Conservation (phyloP, 164 flowering plant genomes). For the Dillenia turbinata region DNA sequence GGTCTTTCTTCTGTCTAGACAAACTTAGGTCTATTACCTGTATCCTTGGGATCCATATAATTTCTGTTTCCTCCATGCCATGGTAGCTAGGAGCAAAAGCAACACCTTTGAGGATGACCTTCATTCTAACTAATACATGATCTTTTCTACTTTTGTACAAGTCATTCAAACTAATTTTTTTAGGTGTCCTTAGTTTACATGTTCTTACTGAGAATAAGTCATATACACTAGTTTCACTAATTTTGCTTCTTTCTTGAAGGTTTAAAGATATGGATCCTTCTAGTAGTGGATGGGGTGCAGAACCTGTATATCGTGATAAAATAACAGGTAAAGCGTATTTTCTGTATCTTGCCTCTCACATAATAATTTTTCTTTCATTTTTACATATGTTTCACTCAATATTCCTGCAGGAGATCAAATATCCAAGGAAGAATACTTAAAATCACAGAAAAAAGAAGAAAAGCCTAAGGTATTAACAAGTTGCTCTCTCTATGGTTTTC, state of each 20-base stretch:
- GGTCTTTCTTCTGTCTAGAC: no score
- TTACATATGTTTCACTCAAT: not conserved
- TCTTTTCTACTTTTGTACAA: no score
- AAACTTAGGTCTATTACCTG: no score
- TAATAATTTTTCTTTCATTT: conserved; percentile 2
- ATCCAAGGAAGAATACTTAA: conserved; percentile 66
- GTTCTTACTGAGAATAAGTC: no score
- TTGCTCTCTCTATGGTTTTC: not conserved
- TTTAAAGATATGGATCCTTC: conserved; percentile 73
- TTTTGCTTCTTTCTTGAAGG: conserved; percentile 27
- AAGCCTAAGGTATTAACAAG: conserved; percentile 77
- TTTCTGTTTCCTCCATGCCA: no score
- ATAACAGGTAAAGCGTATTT: conserved; percentile 41
- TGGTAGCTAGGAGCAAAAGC: no score
- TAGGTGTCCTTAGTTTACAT: no score
- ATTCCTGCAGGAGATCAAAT: conserved; percentile 61
- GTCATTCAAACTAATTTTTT: no score
- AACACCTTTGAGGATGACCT: no score
- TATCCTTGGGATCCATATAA: no score
- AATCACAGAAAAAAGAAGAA: conserved; percentile 60
- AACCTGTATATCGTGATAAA: conserved; percentile 74
- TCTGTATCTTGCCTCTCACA: not conserved
- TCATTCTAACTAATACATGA: no score
- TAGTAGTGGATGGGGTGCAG: conserved; percentile 70
- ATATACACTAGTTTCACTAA: no score